Evolutionary conservation across 495 filamentous ascomycete species (phyloP).

Genomic region (Neurospora sp.): DNA sequence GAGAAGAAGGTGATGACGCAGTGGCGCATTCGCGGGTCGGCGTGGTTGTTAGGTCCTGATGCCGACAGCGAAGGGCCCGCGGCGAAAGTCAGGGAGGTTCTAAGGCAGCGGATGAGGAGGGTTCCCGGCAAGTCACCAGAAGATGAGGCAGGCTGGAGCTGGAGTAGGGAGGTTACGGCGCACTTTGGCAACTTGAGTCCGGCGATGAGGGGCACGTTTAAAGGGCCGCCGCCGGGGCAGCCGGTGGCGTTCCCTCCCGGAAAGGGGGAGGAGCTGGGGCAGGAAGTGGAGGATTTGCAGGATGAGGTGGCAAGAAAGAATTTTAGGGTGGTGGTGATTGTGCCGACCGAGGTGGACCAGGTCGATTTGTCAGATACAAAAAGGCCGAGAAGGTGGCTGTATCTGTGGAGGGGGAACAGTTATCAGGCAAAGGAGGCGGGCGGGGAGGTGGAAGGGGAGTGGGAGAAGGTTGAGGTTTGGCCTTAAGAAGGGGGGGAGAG

Average conservation of each 20-base stretch:
- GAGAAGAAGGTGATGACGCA: slow-evolving; percentile 38
- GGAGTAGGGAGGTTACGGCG: slow-evolving; percentile 61
- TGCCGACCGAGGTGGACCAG: slow-evolving; percentile 69
- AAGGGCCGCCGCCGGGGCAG: slow-evolving; percentile 63
- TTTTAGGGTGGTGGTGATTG: slow-evolving; percentile 77
- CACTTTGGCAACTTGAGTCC: slow-evolving; percentile 85
- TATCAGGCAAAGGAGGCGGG: slow-evolving; percentile 18
- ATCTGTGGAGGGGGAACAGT: slow-evolving; percentile 40
- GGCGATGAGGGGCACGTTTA: slow-evolving; percentile 66
- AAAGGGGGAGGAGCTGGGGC: slow-evolving; percentile 47
- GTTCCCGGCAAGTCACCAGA: slow-evolving; percentile 7
- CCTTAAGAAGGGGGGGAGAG: slow-evolving; percentile 37
- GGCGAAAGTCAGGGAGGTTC: slow-evolving; percentile 29
- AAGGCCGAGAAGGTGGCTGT: slow-evolving; percentile 54
- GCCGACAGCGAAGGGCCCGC: slow-evolving; percentile 38
- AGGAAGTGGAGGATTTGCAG: slow-evolving; percentile 57
- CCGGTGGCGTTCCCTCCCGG: slow-evolving; percentile 36
- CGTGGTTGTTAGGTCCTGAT: slow-evolving; percentile 54
- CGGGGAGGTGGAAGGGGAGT: slow-evolving; percentile 41
- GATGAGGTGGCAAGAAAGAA: slow-evolving; percentile 62
- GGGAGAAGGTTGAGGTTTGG: slow-evolving; percentile 77
- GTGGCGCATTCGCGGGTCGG: slow-evolving; percentile 72
- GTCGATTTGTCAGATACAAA: slow-evolving; percentile 59
- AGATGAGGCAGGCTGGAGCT: slow-evolving; percentile 44
- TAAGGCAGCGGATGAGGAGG: slow-evolving; percentile 40